Base-by-base conservation (phyloP, 352 stramenopile species). In the Globisporangium viniferum region DNA sequence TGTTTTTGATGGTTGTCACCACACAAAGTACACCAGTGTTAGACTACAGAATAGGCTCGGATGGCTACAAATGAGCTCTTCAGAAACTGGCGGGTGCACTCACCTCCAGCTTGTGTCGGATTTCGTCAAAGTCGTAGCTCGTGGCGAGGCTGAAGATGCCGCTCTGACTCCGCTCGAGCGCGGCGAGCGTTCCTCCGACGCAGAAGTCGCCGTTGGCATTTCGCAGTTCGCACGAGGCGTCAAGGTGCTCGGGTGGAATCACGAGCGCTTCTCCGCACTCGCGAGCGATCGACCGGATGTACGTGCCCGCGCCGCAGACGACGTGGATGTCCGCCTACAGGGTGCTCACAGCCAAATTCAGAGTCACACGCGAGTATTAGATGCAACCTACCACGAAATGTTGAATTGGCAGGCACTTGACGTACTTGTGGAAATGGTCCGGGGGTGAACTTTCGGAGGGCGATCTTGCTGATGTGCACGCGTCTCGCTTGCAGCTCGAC, bases 261-360 rank as follows among this genome's bases (percentile, higher is more conserved):
- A 81, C 10, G 7, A 95, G 65, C 20, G 74, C 76, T 62, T 96
- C 87, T 8, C 89, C 89, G 46, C 86, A 93, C 67, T 96, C 89
- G 6, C 89, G 82, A 1, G 89, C 89, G 63, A 96, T 96, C 5
- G 87, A 95, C 20, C 89, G 86, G 65, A 96, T 93, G 71, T 96
- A 96, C 18, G 89, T 96, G 20, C 89, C 89, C 39, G 76, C 78
- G 48, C 79, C 87, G 64, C 89, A 96, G 3, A 71, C 74, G 36
- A 95, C 87, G 20, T 73, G 66, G 36, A 96, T 82, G 3, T 72
- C 82, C 5, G 68, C 76, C 70, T 78, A 36, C 44, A 24, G 18
- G 18, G 7, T 12, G 18, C 24, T 10, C 44, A 51, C 5, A 51
- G 5, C 2, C 18, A 51, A 51, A 51, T 51, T 51, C 44, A 20